These are phyloP conservation scores for Metschnikowia colocasiae DNA, from an alignment of 805 yeast genomes.

Conservation along the genomic window DNA sequence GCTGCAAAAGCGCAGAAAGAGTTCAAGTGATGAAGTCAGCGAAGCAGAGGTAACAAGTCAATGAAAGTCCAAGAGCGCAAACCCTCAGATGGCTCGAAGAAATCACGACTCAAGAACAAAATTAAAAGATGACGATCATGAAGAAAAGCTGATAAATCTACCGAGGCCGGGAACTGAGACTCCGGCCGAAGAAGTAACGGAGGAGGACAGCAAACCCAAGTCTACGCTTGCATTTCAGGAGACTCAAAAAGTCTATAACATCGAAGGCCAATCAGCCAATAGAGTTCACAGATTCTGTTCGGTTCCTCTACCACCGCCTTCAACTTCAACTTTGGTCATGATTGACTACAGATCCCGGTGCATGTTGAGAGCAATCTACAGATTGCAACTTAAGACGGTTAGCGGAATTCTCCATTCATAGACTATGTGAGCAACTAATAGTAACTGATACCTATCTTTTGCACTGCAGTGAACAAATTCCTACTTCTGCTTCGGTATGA, in stretches of 20 bases:
- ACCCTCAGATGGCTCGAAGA: conserved; percentile 10
- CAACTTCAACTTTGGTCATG: conserved; percentile 74
- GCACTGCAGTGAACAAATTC: no score
- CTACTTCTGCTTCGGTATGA: no score
- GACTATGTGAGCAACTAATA: no score
- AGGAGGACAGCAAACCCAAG: conserved; percentile 25
- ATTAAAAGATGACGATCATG: conserved; percentile 16
- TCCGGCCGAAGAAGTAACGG: conserved; percentile 5
- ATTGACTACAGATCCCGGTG: conserved; percentile 80
- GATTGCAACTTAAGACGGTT: no score
- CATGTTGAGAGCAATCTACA: conserved; percentile 96
- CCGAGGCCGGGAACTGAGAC: background rate
- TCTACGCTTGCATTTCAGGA: conserved; percentile 42
- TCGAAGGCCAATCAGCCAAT: conserved; percentile 45
- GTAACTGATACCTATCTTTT: no score
- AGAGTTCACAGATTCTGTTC: conserved; percentile 67
- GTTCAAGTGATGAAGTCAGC: background rate
- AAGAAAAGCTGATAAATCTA: conserved; percentile 9
- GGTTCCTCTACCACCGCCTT: conserved; percentile 85
- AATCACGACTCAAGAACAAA: conserved; percentile 15
- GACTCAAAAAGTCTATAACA: conserved; percentile 39
- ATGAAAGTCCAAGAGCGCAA: conserved; percentile 4
- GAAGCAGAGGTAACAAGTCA: background rate
- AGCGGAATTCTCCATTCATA: no score
- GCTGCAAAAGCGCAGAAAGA: conserved; percentile 1